phyloP scores from a whole-genome alignment of 1,284 basidiomycete species.

The Naganishia sp. region DNA sequence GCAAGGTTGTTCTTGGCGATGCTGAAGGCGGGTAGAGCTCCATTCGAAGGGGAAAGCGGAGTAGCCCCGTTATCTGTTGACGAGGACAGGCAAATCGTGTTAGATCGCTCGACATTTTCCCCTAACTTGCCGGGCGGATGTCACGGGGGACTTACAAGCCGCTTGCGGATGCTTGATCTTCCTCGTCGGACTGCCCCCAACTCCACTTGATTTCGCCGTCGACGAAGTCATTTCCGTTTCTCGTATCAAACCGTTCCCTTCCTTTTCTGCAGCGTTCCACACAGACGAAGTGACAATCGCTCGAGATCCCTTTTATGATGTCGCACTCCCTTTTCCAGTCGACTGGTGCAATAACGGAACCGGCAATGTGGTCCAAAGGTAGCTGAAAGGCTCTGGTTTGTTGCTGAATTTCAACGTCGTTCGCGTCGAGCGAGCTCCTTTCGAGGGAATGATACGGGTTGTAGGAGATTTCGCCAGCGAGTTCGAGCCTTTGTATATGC shows the following conservation, averaged over 20 bases:
- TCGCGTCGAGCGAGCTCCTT: background rate
- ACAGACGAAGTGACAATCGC: background rate
- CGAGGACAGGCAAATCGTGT: background rate
- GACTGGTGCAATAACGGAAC: background rate
- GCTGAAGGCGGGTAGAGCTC: constrained; percentile 3
- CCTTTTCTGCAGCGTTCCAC: constrained; percentile 6
- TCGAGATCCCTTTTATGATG: constrained; percentile 3
- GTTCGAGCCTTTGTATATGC: background rate
- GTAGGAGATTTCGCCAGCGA: background rate
- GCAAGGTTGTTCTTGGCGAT: constrained; percentile 4
- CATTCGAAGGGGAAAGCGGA: constrained; percentile 39
- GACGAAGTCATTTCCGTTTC: constrained; percentile 18
- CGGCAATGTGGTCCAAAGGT: constrained; percentile 12
- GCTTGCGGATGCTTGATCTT: constrained; percentile 52
- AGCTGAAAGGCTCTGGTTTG: background rate
- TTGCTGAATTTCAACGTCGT: background rate
- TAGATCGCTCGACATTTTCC: background rate
- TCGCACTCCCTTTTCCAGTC: background rate
- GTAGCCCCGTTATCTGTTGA: constrained; percentile 51
- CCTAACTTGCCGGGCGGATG: background rate
- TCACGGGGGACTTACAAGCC: constrained; percentile 42
- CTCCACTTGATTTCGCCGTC: constrained; percentile 14
- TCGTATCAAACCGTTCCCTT: background rate
- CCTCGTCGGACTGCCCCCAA: constrained; percentile 28
- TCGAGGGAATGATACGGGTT: background rate